Percentiles rank a stretch among this genome's conserved stretches.
Evolutionary conservation across 2,329 filamentous ascomycete genomes (phyloP).

Genomic region (Xylariaceae sp.): DNA sequence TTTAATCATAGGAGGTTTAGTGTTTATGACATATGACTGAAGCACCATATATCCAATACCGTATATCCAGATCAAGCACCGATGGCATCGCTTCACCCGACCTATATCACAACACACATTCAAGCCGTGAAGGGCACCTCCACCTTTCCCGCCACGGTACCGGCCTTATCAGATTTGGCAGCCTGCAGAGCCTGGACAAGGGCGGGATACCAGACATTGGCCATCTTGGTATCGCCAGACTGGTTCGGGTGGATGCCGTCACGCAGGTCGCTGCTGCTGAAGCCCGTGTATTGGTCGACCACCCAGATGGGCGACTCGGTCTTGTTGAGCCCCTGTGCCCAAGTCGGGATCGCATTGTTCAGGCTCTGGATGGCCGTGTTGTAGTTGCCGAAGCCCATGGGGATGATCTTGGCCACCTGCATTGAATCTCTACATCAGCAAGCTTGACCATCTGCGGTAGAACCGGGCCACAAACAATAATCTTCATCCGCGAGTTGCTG

Average conservation of each 20-base stretch:
- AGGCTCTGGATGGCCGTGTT: slow-evolving; percentile 34
- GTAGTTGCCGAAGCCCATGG: slow-evolving; percentile 29
- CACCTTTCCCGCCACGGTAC: slow-evolving; percentile 11
- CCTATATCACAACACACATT: neutral
- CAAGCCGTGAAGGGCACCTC: slow-evolving; percentile 22
- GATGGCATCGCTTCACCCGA: neutral
- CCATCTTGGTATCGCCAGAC: slow-evolving; percentile 37
- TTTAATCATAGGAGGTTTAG: no score
- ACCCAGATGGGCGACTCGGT: slow-evolving; percentile 37
- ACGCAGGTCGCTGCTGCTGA: slow-evolving; percentile 29
- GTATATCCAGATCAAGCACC: neutral
- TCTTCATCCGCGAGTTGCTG: slow-evolving; percentile 37
- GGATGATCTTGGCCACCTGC: slow-evolving; percentile 40
- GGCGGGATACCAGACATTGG: slow-evolving; percentile 28
- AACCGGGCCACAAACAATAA: slow-evolving; percentile 34
- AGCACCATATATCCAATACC: no score
- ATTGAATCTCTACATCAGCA: neutral
- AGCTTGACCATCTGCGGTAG: neutral
- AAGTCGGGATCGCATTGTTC: slow-evolving; percentile 35
- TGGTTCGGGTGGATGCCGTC: slow-evolving; percentile 38
- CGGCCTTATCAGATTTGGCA: slow-evolving; percentile 21
- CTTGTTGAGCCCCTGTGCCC: slow-evolving; percentile 34
- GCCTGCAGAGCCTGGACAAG: slow-evolving; percentile 24
- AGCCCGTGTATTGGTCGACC: slow-evolving; percentile 38
- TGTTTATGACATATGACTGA: no score